Evolutionary conservation across 2,329 filamentous ascomycete species (phyloP).

Genomic region (Alternaria dauci): DNA sequence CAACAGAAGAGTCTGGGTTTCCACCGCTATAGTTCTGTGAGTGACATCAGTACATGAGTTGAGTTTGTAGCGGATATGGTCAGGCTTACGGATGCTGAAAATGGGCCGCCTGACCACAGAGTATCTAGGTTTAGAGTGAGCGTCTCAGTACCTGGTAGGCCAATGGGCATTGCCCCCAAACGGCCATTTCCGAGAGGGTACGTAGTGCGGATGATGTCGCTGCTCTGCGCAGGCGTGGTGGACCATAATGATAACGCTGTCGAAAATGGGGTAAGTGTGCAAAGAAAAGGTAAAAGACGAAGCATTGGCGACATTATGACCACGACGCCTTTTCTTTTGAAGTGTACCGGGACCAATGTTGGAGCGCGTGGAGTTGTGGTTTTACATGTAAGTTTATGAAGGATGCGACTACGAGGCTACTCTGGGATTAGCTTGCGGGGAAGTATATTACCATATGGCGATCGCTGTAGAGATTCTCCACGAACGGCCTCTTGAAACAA

Average conservation of each 20-base stretch:
- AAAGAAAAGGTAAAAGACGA: not conserved
- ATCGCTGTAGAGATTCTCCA: slow-evolving; percentile 18
- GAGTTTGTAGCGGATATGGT: not conserved
- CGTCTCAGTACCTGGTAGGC: slow-evolving; percentile 54
- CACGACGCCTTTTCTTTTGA: not conserved
- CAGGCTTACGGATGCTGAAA: slow-evolving; percentile 51
- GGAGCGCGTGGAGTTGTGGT: not conserved
- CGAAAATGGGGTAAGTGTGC: not conserved
- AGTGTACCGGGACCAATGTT: rapidly evolving
- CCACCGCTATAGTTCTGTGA: slow-evolving; percentile 57
- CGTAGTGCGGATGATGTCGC: slow-evolving; percentile 35
- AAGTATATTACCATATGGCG: slow-evolving; percentile 1
- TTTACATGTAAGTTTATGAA: not conserved
- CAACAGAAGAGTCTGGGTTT: slow-evolving; percentile 53
- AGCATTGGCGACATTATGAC: not conserved
- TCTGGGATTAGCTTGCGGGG: slow-evolving; percentile 9
- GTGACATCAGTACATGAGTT: not conserved
- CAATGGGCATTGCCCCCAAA: slow-evolving; percentile 58
- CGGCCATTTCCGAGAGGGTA: slow-evolving; percentile 62
- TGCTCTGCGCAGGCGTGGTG: slow-evolving; percentile 24
- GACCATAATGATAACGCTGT: slow-evolving; percentile 35
- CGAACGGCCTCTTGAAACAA: not conserved
- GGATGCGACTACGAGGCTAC: not conserved
- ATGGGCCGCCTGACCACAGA: slow-evolving; percentile 62
- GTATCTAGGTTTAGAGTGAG: slow-evolving; percentile 60